Evolutionary conservation across 352 stramenopile species (phyloP).

Genomic region (Phytophthora vignae): DNA sequence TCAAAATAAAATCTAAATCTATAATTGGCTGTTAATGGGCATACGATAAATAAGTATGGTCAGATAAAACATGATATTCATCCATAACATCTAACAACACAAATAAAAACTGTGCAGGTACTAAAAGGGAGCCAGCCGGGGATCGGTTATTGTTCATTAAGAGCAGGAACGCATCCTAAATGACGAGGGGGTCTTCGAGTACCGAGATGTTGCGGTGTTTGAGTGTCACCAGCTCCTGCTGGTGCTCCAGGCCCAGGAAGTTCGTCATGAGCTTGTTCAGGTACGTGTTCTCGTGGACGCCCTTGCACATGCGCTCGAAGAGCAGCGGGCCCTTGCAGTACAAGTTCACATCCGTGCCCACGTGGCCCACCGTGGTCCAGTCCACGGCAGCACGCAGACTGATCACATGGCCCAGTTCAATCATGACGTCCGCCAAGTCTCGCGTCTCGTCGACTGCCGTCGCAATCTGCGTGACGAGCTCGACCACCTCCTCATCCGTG

Average conservation of each 20-base stretch:
- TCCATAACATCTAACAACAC: no score
- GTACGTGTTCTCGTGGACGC: slow-evolving; percentile 73
- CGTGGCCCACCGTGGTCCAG: slow-evolving; percentile 75
- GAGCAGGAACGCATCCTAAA: no score
- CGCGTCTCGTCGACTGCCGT: slow-evolving; percentile 54
- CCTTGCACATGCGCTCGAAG: slow-evolving; percentile 74
- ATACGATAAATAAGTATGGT: no score
- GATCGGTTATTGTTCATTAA: no score
- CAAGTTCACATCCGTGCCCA: slow-evolving; percentile 76
- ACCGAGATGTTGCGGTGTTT: slow-evolving; percentile 54
- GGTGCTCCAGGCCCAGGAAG: slow-evolving; percentile 71
- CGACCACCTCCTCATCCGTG: slow-evolving; percentile 32
- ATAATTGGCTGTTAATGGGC: no score
- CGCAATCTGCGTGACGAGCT: slow-evolving; percentile 45
- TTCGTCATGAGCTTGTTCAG: slow-evolving; percentile 82
- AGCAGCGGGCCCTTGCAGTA: slow-evolving; percentile 73
- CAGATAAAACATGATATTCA: no score
- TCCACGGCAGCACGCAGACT: slow-evolving; percentile 51
- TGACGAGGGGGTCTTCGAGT: slow-evolving; percentile 25
- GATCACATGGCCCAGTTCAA: slow-evolving; percentile 65
- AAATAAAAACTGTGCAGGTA: no score
- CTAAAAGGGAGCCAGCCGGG: no score
- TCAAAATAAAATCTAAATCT: no score
- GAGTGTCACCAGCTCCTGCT: slow-evolving; percentile 64
- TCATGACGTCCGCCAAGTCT: slow-evolving; percentile 55